phyloP scores from a whole-genome alignment of 306 rosid genomes.

The Psophocarpus tetragonolobus region DNA sequence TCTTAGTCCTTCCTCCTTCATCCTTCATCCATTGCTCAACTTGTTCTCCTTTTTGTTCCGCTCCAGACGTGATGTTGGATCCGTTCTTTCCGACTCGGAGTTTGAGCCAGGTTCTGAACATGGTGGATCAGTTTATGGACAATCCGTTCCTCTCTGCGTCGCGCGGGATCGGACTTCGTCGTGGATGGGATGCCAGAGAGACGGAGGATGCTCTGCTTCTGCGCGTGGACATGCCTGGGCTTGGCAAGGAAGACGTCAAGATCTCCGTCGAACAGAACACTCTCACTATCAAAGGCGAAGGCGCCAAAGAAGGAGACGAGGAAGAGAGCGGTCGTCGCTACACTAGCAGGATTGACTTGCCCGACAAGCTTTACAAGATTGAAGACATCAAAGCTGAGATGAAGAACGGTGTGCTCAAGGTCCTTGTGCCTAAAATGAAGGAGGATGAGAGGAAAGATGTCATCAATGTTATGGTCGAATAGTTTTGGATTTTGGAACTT shows the following conservation, averaged over 20 bases:
- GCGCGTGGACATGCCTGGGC: conserved; percentile 80
- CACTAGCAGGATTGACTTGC: conserved; percentile 63
- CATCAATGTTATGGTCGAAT: conserved; percentile 42
- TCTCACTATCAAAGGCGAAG: conserved; percentile 63
- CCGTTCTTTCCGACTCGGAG: conserved; percentile 71
- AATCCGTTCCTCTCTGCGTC: conserved; percentile 55
- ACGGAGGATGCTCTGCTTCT: conserved; percentile 50
- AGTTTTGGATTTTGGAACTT: too few relatives aligned
- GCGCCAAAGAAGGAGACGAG: conserved; percentile 41
- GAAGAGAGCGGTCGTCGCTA: conserved; percentile 45
- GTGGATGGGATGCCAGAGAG: conserved; percentile 78
- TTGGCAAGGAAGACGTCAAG: conserved; percentile 67
- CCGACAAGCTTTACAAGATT: conserved; percentile 50
- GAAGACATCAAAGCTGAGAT: conserved; percentile 76
- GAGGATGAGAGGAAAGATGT: conserved; percentile 64
- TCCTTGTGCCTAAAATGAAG: conserved; percentile 58
- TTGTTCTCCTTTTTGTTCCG: too few relatives aligned
- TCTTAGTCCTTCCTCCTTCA: too few relatives aligned
- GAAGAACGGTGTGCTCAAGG: conserved; percentile 78
- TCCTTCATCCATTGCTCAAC: too few relatives aligned
- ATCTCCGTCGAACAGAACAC: conserved; percentile 69
- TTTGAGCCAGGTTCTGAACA: conserved; percentile 73
- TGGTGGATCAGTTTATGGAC: conserved; percentile 76
- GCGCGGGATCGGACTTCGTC: conserved; percentile 54
- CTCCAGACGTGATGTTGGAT: conserved; percentile 64